Conservation (phyloP, 2,329 filamentous ascomycete species). For the Apiospora malaysiana region DNA sequence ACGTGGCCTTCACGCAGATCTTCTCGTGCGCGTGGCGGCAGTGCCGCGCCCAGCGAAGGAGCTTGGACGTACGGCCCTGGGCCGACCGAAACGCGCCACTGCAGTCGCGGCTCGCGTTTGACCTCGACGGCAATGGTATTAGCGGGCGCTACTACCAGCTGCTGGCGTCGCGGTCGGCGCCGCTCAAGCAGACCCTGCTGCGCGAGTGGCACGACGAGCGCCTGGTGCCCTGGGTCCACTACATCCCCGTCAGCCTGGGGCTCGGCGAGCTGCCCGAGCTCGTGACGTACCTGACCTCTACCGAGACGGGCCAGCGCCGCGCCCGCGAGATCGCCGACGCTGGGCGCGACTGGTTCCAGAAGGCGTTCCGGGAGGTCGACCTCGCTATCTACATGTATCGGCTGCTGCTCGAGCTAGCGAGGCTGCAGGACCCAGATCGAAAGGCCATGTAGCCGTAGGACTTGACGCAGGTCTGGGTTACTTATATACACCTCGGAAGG, state of each 20-base stretch:
- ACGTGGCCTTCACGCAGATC: constrained; percentile 52
- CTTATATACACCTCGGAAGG: neutral
- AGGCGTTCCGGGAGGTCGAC: constrained; percentile 62
- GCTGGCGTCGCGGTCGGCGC: constrained; percentile 51
- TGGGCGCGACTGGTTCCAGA: constrained; percentile 60
- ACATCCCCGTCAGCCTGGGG: constrained; percentile 56
- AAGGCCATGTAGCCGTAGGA: neutral
- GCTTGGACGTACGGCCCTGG: constrained; percentile 41
- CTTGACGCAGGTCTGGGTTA: neutral
- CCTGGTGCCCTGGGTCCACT: constrained; percentile 62
- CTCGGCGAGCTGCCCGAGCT: constrained; percentile 59
- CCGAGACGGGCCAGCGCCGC: constrained; percentile 50
- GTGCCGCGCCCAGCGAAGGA: constrained; percentile 43
- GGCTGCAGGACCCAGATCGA: constrained; percentile 44
- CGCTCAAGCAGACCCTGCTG: constrained; percentile 59
- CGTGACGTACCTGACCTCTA: constrained; percentile 51
- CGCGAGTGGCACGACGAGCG: constrained; percentile 65
- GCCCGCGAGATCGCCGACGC: constrained; percentile 58
- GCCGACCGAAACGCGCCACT: constrained; percentile 44
- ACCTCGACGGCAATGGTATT: constrained; percentile 62
- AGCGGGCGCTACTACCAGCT: constrained; percentile 59
- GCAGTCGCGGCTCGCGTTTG: constrained; percentile 50
- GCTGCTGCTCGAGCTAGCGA: constrained; percentile 61
- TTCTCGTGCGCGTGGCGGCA: constrained; percentile 48
- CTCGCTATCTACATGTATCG: constrained; percentile 66